A percentile compares a stretch with the other conserved stretches of the same genome.
Evolutionary conservation across 805 yeast genomes (phyloP).

Genomic region (Wickerhamiella brachini): DNA sequence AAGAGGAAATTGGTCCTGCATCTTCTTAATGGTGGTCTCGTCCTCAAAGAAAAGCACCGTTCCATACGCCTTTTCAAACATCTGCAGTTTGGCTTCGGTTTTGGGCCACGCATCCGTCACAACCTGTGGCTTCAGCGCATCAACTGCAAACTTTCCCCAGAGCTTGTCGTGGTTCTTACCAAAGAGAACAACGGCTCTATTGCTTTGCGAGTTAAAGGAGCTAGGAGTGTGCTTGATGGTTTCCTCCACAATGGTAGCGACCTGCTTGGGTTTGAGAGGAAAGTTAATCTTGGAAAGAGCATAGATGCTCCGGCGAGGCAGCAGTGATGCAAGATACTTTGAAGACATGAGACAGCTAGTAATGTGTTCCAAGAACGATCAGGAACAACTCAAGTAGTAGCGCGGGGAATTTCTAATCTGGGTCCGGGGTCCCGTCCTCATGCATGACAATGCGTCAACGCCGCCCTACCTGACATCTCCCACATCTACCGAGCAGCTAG

Average conservation of each 20-base stretch:
- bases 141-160: slow-evolving; percentile 30
- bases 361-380: neutral
- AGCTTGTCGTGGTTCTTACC: slow-evolving; percentile 33
- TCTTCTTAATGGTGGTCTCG: slow-evolving; percentile 25
- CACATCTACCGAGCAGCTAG: too few relatives aligned
- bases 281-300: slow-evolving; percentile 29
- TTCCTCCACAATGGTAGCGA: slow-evolving; percentile 30
- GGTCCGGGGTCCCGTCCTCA: neutral
- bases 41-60: slow-evolving; percentile 37
- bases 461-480: too few relatives aligned
- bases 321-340: slow-evolving; percentile 12
- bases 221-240: slow-evolving; percentile 38
- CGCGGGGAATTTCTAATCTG: neutral
- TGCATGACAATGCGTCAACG: neutral
- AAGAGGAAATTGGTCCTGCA: slow-evolving; percentile 32
- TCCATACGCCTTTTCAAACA: slow-evolving; percentile 35
- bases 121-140: slow-evolving; percentile 23
- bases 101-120: slow-evolving; percentile 24
- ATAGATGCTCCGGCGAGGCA: slow-evolving; percentile 36
- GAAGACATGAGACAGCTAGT: neutral
- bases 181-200: slow-evolving; percentile 35
- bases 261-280: slow-evolving; percentile 31
- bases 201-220: slow-evolving; percentile 37
- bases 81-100: slow-evolving; percentile 31
- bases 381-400: neutral